Conservation (phyloP, 164 flowering plant genomes). For the Sextonia rubra region DNA sequence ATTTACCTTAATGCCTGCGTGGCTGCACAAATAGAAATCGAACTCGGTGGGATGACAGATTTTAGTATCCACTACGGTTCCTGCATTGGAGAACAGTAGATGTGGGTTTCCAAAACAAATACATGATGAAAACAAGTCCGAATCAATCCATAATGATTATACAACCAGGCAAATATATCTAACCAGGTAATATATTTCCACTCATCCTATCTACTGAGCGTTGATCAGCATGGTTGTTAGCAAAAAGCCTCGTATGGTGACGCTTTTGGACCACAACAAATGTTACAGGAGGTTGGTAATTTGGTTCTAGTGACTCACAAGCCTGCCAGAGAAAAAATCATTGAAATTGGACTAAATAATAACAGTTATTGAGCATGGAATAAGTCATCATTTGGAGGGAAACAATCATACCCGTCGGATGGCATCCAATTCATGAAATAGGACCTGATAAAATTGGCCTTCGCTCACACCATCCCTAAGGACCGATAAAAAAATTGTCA, state of each 20-base stretch:
- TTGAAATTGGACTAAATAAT: too few relatives aligned
- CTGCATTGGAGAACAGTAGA: conserved; percentile 16
- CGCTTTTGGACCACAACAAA: conserved; percentile 21
- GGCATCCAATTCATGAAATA: conserved; percentile 34
- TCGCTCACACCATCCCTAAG: conserved; percentile 54
- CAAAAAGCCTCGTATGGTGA: conserved; percentile 18
- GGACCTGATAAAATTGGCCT: conserved; percentile 38
- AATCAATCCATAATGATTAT: too few relatives aligned
- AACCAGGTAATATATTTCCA: conserved; percentile 58
- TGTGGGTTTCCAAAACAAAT: too few relatives aligned
- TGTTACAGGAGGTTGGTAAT: conserved; percentile 22
- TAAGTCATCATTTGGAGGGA: too few relatives aligned
- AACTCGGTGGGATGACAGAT: conserved; percentile 67
- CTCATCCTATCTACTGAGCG: conserved; percentile 33
- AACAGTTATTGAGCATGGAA: too few relatives aligned
- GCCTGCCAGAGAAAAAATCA: conserved; percentile 12
- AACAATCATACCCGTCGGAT: conserved; percentile 30
- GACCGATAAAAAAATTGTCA: conserved; percentile 13
- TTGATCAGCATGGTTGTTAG: conserved; percentile 15
- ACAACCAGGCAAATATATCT: not conserved
- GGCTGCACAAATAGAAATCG: conserved; percentile 62
- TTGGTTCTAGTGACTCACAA: conserved; percentile 16
- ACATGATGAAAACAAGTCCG: too few relatives aligned
- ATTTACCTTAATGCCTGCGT: conserved; percentile 61
- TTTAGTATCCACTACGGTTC: conserved; percentile 61